Evolutionary conservation across 208 protist species (phyloP).

Genomic region (Angomonas ambiguus): DNA sequence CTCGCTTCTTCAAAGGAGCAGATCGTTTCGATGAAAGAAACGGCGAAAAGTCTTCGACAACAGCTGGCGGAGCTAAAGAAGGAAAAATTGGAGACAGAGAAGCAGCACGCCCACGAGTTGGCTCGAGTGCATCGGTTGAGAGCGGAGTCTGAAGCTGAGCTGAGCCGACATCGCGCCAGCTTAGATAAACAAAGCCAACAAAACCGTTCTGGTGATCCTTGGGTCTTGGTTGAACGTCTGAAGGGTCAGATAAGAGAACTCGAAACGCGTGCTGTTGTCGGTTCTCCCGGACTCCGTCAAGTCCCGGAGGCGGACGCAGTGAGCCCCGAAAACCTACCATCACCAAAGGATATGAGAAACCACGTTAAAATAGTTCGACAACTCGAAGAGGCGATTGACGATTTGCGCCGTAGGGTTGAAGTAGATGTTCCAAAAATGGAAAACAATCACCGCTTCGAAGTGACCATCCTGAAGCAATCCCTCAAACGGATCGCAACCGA

Average conservation of each 20-base stretch:
- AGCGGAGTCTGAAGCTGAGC: constrained; percentile 14
- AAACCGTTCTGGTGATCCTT: not conserved
- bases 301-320: not conserved
- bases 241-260: constrained; percentile 32
- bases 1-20: constrained; percentile 34
- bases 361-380: constrained; percentile 43
- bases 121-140: constrained; percentile 15
- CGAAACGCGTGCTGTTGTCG: constrained; percentile 9
- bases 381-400: constrained; percentile 58
- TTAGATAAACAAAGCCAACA: not conserved
- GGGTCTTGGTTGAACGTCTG: constrained; percentile 15
- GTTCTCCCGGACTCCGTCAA: not conserved
- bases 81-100: constrained; percentile 28
- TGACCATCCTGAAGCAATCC: constrained; percentile 16
- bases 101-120: constrained; percentile 28
- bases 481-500: constrained; percentile 43
- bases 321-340: constrained; percentile 14
- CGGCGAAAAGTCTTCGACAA: constrained; percentile 29
- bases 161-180: constrained; percentile 12
- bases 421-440: constrained; percentile 42
- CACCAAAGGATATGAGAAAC: constrained; percentile 29
- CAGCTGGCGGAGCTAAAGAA: constrained; percentile 36
- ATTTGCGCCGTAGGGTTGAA: constrained; percentile 44
- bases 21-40: constrained; percentile 48
- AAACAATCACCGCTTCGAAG: constrained; percentile 32